Evolutionary conservation across 1,139 yeast species (phyloP), one percentile per base, ranked within the genome.

Genomic region (Saccharomycopsis hybrid): DNA sequence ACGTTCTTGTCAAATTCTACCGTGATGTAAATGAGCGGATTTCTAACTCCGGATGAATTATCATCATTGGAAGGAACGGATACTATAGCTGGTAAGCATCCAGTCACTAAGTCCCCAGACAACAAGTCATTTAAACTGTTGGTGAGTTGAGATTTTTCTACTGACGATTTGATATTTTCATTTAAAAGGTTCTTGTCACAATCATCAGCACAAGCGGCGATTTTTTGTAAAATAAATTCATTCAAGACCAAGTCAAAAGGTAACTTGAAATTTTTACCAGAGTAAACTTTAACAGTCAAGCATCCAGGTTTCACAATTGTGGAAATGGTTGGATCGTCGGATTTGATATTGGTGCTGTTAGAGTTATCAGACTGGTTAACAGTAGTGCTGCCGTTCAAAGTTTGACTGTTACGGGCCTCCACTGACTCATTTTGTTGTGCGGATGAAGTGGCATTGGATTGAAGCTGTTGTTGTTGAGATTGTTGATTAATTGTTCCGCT

Each of bases 1-100:
- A 86, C 92, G 49, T 88, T 86, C 60, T 85, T 85, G 60, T 85
- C 94, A 58, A 83, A 84, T 63, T 85, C 94, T 46, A 85, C 72
- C 2, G 89, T 80, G 60, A 84, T 75, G 62, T 83, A 85, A 44
- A 83, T 69, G 52, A 82, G 68, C 8, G 85, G 76, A 58, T 78
- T 80, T 48, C 77, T 75, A 48, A 73, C 59, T 24, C 52, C 50
- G 9, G 40, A 18, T n/a, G 47, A 35, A 4, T 44, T 38, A 8
- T 60, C 53, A 41, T 61, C 64, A 28, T 57, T 56, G 3, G 70
- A 66, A 11, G 87, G 87, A 35, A 84, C 76, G 43, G 81, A 73
- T 42, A 85, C 78, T 8, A 82, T 76, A 0, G 90, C 77, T 5
- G 94, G 94, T 44, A 85, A 71, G 54, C 74, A 73, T 4, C 61